These are phyloP conservation scores for Dalechampia spathulata DNA, from an alignment of 441 rosid species.

Conservation along the genomic window DNA sequence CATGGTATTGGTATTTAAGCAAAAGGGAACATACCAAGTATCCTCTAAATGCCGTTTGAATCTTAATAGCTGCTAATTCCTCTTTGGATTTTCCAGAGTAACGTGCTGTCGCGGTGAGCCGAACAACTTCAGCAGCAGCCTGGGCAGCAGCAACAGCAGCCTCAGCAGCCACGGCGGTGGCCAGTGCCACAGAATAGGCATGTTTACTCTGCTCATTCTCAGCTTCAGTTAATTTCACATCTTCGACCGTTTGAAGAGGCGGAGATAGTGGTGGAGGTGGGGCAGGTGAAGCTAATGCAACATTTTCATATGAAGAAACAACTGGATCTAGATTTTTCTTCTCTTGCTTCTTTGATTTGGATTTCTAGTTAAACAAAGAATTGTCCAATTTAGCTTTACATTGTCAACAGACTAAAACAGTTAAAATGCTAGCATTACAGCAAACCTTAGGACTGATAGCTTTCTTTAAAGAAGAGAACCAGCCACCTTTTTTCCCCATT, in stretches of 20 bases:
- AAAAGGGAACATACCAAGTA: slow-evolving; percentile 42
- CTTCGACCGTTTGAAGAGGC: slow-evolving; percentile 17
- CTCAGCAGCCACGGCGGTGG: slow-evolving; percentile 81
- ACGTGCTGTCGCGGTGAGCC: slow-evolving; percentile 45
- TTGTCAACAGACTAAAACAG: no score
- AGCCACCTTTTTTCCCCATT: no score
- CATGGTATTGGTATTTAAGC: not conserved
- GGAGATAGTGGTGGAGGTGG: slow-evolving; percentile 12
- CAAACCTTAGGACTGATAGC: no score
- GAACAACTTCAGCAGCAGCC: slow-evolving; percentile 90
- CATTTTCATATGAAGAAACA: no score
- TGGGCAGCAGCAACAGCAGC: slow-evolving; percentile 90
- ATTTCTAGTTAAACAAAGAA: no score
- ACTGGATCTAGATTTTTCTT: no score
- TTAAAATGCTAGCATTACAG: no score
- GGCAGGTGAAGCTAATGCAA: no score
- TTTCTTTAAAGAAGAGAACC: no score
- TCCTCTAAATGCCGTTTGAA: slow-evolving; percentile 87
- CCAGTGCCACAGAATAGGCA: slow-evolving; percentile 75
- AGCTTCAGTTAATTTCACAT: slow-evolving; percentile 40
- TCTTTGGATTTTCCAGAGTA: slow-evolving; percentile 61
- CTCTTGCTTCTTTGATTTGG: no score
- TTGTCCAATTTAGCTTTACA: no score
- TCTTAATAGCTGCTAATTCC: slow-evolving; percentile 75
- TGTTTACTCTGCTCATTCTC: slow-evolving; percentile 68